Conservation (phyloP, 768 basidiomycete species). For the Tulasnella sp. region DNA sequence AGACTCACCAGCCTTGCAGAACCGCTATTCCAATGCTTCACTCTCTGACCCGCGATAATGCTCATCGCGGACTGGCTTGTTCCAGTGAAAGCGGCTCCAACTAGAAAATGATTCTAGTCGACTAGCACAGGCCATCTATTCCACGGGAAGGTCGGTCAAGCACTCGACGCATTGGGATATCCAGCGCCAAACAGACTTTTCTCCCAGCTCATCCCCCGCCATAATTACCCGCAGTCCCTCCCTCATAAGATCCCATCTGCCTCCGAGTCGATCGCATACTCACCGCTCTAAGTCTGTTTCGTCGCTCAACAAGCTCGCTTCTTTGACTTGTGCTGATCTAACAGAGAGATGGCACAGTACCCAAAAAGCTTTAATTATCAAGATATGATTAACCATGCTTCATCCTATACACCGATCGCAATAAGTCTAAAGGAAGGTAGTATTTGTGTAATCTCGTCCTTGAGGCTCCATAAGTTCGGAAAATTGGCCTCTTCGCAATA, state of each 20-base stretch:
- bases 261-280: too few species aligned
- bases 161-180: too few species aligned
- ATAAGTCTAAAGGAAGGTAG: background rate
- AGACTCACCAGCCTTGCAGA: conserved; percentile 16
- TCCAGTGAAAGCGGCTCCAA: conserved; percentile 35
- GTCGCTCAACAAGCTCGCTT: too few species aligned
- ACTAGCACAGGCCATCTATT: conserved; percentile 31
- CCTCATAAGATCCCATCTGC: too few species aligned
- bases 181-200: too few species aligned
- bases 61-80: conserved; percentile 36
- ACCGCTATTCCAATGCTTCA: conserved; percentile 32
- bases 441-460: background rate
- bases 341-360: too few species aligned
- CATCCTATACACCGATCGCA: background rate
- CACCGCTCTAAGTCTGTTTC: too few species aligned
- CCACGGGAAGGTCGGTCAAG: conserved; percentile 22
- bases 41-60: conserved; percentile 27
- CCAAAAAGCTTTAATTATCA: too few species aligned
- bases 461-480: background rate
- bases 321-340: too few species aligned
- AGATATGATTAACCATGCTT: too few species aligned
- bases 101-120: conserved; percentile 28
- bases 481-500: background rate
- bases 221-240: too few species aligned
- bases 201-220: too few species aligned